A percentile compares a stretch with the other conserved stretches of the same genome.
Conservation (phyloP, 768 basidiomycete species). For the Russula ochroleuca region DNA sequence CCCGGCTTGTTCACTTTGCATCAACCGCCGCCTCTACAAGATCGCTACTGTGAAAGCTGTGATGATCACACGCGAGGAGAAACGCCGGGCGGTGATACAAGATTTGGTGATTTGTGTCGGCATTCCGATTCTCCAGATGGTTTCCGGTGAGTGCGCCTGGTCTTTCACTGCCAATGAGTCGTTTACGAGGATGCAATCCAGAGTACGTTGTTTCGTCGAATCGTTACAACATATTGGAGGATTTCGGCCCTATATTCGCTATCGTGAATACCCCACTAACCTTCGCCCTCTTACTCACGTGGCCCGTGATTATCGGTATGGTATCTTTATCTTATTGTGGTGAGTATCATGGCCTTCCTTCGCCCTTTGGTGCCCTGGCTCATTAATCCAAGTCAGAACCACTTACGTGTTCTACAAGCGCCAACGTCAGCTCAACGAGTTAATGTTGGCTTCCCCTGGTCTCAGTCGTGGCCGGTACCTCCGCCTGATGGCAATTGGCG, state of each 20-base stretch:
- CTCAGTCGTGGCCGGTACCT: conserved; percentile 34
- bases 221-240: conserved; percentile 31
- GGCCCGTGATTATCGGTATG: conserved; percentile 28
- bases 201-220: neutral
- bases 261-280: conserved; percentile 34
- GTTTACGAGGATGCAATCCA: neutral
- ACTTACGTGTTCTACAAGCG: conserved; percentile 32
- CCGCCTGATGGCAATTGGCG: neutral
- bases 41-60: conserved; percentile 38
- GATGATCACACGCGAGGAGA: conserved; percentile 28
- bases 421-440: conserved; percentile 28
- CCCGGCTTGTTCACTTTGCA: conserved; percentile 41
- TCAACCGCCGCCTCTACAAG: conserved; percentile 48
- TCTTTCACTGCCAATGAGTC: neutral
- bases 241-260: conserved; percentile 43
- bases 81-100: neutral
- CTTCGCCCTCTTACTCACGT: conserved; percentile 34
- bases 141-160: neutral
- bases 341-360: conserved; percentile 27
- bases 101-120: conserved; percentile 33
- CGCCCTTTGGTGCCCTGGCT: neutral
- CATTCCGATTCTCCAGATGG: conserved; percentile 16
- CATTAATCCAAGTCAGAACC: conserved; percentile 28
- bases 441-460: conserved; percentile 29
- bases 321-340: conserved; percentile 38